Base-by-base conservation (phyloP, 176 grass and related monocot species). In the Areca catechu region DNA sequence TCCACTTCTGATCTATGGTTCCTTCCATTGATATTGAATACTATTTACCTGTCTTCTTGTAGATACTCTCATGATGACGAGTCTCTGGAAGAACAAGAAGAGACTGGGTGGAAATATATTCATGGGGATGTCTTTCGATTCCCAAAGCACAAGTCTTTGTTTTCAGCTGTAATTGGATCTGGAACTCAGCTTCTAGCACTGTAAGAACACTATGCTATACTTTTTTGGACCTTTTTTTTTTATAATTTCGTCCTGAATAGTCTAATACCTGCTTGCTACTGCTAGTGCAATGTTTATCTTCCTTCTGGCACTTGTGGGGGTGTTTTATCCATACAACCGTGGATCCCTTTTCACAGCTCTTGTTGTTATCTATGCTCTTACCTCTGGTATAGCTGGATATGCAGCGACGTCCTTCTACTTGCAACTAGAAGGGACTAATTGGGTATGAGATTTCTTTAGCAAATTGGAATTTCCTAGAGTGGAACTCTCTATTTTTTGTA, bases 91-190 rank as follows among this genome's bases (percentile, higher is more conserved):
- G 86, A 90, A 48, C 86, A 90, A 80, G 86, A 95, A 62, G 91
- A 90, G 67, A 95, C 76, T 51, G 91, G 91, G 58, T 95, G 91
- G 91, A 95, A 95, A 64, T 95, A 95, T 70, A 90, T 95, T 67
- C 86, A 90, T 55, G 90, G 90, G 7, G 83, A 95, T 0, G 50
- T 90, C 2, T 95, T 95, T 77, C 77, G 86, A 56, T 90, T 89
- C 55, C 91, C 91, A 0, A 65, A 74, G 49, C 71, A 90, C 43
- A 95, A 86, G 61, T 90, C 86, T 24, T 65, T 95, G 58, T 83
- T 95, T 74, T 79, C 86, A 48, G 79, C 86, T 52, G 68, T 89
- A 67, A 75, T 95, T 73, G 91, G 91, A 52, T 95, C 86, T 67
- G 86, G 91, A 77, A 86, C 86, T 81, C 91, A 95, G 74, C 91